A percentile compares a stretch with the other conserved stretches of the same genome.
These are phyloP conservation scores for Moesziomyces aphidis DNA, from an alignment of 1,284 basidiomycete genomes.

Conservation along the genomic window DNA sequence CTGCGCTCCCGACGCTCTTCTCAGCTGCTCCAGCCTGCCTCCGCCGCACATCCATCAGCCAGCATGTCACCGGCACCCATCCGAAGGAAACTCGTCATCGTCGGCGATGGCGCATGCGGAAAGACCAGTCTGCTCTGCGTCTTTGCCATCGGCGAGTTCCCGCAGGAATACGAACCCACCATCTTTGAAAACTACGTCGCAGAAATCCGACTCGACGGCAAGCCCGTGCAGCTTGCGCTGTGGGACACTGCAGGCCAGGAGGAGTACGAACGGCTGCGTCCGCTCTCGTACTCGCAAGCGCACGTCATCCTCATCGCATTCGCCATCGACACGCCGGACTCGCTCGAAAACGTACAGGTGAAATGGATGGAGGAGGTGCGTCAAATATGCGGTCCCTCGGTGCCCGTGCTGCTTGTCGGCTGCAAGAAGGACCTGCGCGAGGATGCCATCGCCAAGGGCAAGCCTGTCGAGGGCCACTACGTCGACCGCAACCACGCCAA, in stretches of 20 bases:
- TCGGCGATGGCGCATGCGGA: slow-evolving; percentile 72
- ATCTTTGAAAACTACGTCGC: slow-evolving; percentile 99
- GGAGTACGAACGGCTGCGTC: slow-evolving; percentile 93
- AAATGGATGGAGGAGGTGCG: slow-evolving; percentile 83
- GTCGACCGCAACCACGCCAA: slow-evolving; percentile 69
- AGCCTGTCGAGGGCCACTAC: slow-evolving; percentile 61
- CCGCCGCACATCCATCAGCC: neutral
- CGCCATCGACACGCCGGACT: slow-evolving; percentile 94
- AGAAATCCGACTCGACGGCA: slow-evolving; percentile 95
- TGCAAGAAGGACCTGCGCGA: slow-evolving; percentile 85
- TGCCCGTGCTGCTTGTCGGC: slow-evolving; percentile 85
- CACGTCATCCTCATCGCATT: slow-evolving; percentile 99
- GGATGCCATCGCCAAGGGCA: slow-evolving; percentile 67
- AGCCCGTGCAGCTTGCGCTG: slow-evolving; percentile 91
- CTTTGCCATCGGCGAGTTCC: slow-evolving; percentile 95
- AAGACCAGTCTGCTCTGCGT: slow-evolving; percentile 68
- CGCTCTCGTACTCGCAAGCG: slow-evolving; percentile 96
- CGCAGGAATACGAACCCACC: slow-evolving; percentile 82
- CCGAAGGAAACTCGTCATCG: slow-evolving; percentile 89
- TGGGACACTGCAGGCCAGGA: slow-evolving; percentile 98
- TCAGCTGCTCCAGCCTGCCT: neutral
- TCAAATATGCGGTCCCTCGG: slow-evolving; percentile 69
- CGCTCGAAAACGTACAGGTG: slow-evolving; percentile 91
- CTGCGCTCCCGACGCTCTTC: neutral
- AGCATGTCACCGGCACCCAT: slow-evolving; percentile 72